Base-by-base conservation (phyloP, 495 filamentous ascomycete genomes). In the Aspergillus haitiensis region DNA sequence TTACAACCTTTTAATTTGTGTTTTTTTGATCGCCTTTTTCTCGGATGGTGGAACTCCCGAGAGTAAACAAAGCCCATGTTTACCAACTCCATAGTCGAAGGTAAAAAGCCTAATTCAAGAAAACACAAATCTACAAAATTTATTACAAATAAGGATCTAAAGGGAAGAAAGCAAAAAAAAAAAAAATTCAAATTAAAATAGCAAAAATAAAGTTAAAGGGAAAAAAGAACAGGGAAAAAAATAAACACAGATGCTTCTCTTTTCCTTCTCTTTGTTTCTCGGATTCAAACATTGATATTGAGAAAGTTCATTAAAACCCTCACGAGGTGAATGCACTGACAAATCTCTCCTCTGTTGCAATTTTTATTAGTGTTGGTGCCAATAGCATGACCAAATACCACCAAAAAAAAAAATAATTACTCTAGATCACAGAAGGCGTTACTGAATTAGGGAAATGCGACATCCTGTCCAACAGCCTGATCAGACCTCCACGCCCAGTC, bases 401-500 rank as follows among this genome's bases (percentile, higher is more conserved):
- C 37, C 16, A 31, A 7, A 46, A 16, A 57, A 47, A 36, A 36
- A 7, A 2, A 53, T 31, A 6, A 55, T 18, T 3, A 37, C 32
- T 56, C 52, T 63, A 52, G 36, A 45, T 34, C 16, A 16, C 40
- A 16, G 40, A 39, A 58, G 45, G 45, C 40, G n/a, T 47, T 44
- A 46, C 61, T 15, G 45, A 45, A 39, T 16, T 37, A 56, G 55
- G 61, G 33, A 56, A 63, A 59, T 63, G 61, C 55, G 42, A 56
- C 40, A 37, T 12, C n/a, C 46, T 37, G 53, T 27, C 21, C 21
- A 3, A 18, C 44, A 47, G 6, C 44, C 44, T 47, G 44, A 47
- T 18, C 15, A 7, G 16, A 18, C 44, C 6, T 21, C n/a, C n/a
- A 47, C 9, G 27, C 15, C 44, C 44, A 21, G 44, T 47, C 44